A percentile compares a stretch with the other conserved stretches of the same genome.
Conservation (phyloP, 192 early-diverging fungal genomes). For the Gamsiella multidivaricata region DNA sequence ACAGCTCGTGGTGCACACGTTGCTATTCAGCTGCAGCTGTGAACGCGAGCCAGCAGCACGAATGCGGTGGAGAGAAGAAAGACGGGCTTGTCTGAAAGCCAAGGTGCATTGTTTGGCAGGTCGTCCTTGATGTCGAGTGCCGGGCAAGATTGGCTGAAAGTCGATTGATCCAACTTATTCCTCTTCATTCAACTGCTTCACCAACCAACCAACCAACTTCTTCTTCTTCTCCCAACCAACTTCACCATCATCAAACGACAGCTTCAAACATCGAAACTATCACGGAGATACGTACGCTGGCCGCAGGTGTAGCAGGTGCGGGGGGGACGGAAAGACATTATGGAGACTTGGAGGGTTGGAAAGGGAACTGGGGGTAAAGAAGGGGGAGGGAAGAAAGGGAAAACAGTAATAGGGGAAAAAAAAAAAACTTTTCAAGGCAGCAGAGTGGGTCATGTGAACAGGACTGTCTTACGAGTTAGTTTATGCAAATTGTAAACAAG, state of each 20-base stretch:
- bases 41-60: too few relatives aligned
- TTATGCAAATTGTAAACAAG: too few relatives aligned
- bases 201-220: conserved; percentile 15
- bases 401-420: conserved; percentile 8
- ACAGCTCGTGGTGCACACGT: too few relatives aligned
- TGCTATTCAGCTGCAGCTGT: too few relatives aligned
- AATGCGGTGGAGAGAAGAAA: too few relatives aligned
- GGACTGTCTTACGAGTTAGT: neutral
- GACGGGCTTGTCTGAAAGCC: neutral
- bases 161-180: conserved; percentile 5
- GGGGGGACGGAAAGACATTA: conserved; percentile 53
- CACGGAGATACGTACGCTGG: conserved; percentile 47
- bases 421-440: conserved; percentile 23
- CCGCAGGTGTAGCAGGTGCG: conserved; percentile 55
- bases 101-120: neutral
- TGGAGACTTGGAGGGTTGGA: neutral
- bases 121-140: too few relatives aligned
- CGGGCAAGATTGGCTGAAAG: too few relatives aligned
- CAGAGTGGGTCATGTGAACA: neutral
- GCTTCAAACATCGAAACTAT: neutral
- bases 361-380: conserved; percentile 10
- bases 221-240: conserved; percentile 18
- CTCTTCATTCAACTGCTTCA: neutral
- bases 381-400: conserved; percentile 22
- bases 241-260: conserved; percentile 10